Conservation (phyloP, 2,329 filamentous ascomycete species). For the Aspergillus sp. region DNA sequence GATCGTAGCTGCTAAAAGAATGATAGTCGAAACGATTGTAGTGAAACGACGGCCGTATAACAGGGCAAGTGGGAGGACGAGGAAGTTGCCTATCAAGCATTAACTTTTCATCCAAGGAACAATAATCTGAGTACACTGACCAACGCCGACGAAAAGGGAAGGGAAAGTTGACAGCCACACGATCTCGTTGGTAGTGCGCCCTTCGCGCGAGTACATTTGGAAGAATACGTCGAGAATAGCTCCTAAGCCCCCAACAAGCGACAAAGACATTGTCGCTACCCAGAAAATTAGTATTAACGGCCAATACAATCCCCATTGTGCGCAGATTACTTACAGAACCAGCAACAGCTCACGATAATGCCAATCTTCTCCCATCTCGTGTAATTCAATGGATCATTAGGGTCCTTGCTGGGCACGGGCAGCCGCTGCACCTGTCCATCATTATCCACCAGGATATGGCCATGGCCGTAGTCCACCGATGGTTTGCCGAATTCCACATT, state of each 20-base stretch:
- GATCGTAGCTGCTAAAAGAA: constrained; percentile 35
- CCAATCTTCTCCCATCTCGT: constrained; percentile 23
- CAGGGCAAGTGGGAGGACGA: constrained; percentile 42
- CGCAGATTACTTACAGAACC: constrained; percentile 22
- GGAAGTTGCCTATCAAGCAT: constrained; percentile 27
- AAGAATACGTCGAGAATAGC: constrained; percentile 37
- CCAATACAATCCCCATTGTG: background rate
- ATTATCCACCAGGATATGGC: constrained; percentile 17
- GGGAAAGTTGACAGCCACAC: constrained; percentile 40
- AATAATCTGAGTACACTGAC: constrained; percentile 16
- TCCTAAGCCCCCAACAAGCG: constrained; percentile 27
- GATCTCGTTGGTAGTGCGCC: constrained; percentile 28
- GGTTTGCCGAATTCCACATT: constrained; percentile 8
- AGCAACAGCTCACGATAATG: constrained; percentile 27
- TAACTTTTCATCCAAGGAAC: background rate
- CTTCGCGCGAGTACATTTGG: constrained; percentile 27
- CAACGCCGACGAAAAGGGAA: constrained; percentile 41
- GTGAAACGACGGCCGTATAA: constrained; percentile 40
- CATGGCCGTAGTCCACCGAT: background rate
- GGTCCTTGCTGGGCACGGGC: constrained; percentile 25
- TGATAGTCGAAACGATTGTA: constrained; percentile 31
- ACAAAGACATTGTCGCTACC: constrained; percentile 26
- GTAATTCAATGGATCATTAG: constrained; percentile 28
- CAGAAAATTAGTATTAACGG: background rate
- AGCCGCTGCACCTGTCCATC: constrained; percentile 21